Conservation (phyloP, 805 yeast genomes). For the Saturnispora diversa region DNA sequence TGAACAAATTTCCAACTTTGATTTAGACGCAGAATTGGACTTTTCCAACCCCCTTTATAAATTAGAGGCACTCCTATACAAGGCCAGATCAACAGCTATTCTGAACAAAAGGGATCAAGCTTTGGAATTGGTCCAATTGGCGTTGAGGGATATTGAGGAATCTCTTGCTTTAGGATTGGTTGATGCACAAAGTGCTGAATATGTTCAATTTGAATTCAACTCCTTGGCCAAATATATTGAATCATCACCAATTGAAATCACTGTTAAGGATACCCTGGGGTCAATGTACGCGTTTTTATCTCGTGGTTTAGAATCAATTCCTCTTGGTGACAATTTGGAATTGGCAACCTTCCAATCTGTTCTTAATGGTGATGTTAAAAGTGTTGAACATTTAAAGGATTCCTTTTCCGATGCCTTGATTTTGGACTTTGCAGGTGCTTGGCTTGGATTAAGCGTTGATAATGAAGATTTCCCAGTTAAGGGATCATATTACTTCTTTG, state of each 20-base stretch:
- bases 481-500: slow-evolving; percentile 57
- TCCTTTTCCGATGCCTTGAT: slow-evolving; percentile 67
- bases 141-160: neutral
- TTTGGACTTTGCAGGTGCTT: slow-evolving; percentile 72
- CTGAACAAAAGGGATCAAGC: neutral
- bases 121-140: too few relatives aligned
- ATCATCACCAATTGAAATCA: slow-evolving; percentile 10
- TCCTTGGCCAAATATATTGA: slow-evolving; percentile 14
- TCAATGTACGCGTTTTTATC: neutral
- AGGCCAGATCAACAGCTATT: slow-evolving; percentile 18
- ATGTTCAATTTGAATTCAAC: slow-evolving; percentile 15
- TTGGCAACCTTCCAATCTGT: neutral
- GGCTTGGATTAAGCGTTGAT: slow-evolving; percentile 34
- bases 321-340: slow-evolving; percentile 6
- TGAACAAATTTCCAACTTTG: slow-evolving; percentile 15
- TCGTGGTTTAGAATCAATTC: neutral
- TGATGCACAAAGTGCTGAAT: slow-evolving; percentile 9
- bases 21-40: slow-evolving; percentile 21
- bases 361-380: slow-evolving; percentile 19
- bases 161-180: neutral
- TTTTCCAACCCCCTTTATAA: slow-evolving; percentile 23
- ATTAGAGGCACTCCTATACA: slow-evolving; percentile 21
- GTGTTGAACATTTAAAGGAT: slow-evolving; percentile 35
- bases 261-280: slow-evolving; percentile 1
- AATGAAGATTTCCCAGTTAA: slow-evolving; percentile 33